phyloP scores from a whole-genome alignment of 805 yeast species.

The Teunomyces funiuensis region DNA sequence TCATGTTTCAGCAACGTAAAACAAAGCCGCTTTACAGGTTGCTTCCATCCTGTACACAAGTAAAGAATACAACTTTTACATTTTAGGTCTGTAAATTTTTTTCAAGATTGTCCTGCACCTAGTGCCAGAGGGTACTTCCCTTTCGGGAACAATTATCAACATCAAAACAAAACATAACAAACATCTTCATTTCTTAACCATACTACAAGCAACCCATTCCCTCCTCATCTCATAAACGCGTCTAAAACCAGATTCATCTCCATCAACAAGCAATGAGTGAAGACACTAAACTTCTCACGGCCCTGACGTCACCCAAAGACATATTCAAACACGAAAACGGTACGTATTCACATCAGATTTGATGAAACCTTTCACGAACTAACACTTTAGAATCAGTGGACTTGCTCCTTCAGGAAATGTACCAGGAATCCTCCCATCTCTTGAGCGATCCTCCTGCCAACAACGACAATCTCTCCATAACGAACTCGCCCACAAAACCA shows the following conservation, averaged over 20 bases:
- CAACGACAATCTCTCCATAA: conserved; percentile 11
- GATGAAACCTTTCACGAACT: background rate
- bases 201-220: too few relatives aligned
- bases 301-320: conserved; percentile 11
- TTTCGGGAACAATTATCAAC: background rate
- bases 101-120: background rate
- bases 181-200: background rate
- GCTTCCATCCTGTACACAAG: too few relatives aligned
- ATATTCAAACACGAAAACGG: conserved; percentile 29
- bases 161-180: background rate
- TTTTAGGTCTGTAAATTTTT: too few relatives aligned
- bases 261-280: background rate
- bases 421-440: conserved; percentile 10
- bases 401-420: conserved; percentile 27
- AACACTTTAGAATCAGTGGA: conserved; percentile 27
- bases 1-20: too few relatives aligned
- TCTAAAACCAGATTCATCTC: background rate
- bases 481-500: conserved; percentile 34
- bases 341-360: conserved; percentile 14
- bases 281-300: conserved; percentile 1
- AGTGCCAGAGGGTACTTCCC: background rate
- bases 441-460: background rate
- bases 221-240: background rate
- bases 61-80: too few relatives aligned
- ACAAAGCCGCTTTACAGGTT: too few relatives aligned